phyloP scores from a whole-genome alignment of 768 basidiomycete species.

The Phallus indusiatus region DNA sequence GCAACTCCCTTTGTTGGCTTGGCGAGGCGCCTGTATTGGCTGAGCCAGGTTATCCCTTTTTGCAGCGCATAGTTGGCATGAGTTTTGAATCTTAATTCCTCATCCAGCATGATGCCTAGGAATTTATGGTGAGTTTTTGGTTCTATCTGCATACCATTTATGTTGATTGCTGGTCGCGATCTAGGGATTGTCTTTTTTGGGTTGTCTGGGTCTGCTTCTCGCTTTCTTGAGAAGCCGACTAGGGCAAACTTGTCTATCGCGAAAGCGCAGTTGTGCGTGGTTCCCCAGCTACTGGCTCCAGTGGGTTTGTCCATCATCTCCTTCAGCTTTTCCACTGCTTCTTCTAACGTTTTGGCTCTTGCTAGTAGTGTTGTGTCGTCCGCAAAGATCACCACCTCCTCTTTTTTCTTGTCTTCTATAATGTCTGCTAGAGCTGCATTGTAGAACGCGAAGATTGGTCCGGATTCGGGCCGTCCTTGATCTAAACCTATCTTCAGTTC shows the following conservation, averaged over 20 bases:
- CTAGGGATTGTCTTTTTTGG: background rate
- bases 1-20: constrained; percentile 15
- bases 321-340: background rate
- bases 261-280: constrained; percentile 18
- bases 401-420: constrained; percentile 17
- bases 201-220: constrained; percentile 1
- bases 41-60: background rate
- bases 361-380: constrained; percentile 56
- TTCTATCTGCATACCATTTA: constrained; percentile 13
- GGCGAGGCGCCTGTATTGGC: constrained; percentile 14
- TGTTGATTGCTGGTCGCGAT: constrained; percentile 6
- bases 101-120: constrained; percentile 25
- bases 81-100: constrained; percentile 19
- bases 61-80: constrained; percentile 11
- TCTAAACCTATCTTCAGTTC: constrained; percentile 12
- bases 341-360: constrained; percentile 51
- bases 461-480: constrained; percentile 9
- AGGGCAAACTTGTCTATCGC: constrained; percentile 1
- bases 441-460: background rate
- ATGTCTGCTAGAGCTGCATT: constrained; percentile 8
- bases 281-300: constrained; percentile 13
- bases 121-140: constrained; percentile 17
- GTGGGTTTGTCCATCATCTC: background rate
- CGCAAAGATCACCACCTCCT: constrained; percentile 54
- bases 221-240: background rate